Conservation (phyloP, 805 yeast species). For the Metschnikowia drakensbergensis region DNA sequence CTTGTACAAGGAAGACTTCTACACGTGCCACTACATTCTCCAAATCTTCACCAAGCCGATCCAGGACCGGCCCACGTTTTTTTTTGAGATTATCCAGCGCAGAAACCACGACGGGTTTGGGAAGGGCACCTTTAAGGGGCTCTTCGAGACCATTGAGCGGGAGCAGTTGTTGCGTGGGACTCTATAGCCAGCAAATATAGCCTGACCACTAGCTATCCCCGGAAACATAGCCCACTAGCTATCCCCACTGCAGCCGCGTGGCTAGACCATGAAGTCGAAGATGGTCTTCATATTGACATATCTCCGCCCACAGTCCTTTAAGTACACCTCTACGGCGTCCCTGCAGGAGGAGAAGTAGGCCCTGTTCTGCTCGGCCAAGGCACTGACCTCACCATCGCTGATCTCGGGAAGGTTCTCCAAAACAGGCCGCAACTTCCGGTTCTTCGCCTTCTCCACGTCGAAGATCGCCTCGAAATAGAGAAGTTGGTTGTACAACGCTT, state of each 20-base stretch:
- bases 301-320: slow-evolving; percentile 80
- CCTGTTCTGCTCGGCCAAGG: slow-evolving; percentile 77
- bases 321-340: slow-evolving; percentile 64
- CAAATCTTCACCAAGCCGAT: slow-evolving; percentile 79
- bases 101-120: slow-evolving; percentile 82
- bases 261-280: slow-evolving; percentile 53
- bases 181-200: slow-evolving; percentile 16
- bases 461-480: slow-evolving; percentile 74
- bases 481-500: slow-evolving; percentile 80
- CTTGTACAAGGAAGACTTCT: slow-evolving; percentile 11
- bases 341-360: slow-evolving; percentile 51
- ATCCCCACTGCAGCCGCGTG: too few relatives aligned
- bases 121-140: slow-evolving; percentile 80
- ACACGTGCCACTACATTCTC: slow-evolving; percentile 58
- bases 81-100: slow-evolving; percentile 78
- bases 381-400: slow-evolving; percentile 55
- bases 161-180: slow-evolving; percentile 75
- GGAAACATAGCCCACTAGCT: too few relatives aligned
- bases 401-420: slow-evolving; percentile 11
- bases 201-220: background rate
- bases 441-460: slow-evolving; percentile 75
- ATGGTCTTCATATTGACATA: slow-evolving; percentile 81
- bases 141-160: slow-evolving; percentile 76
- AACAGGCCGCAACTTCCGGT: slow-evolving; percentile 47
- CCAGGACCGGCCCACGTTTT: slow-evolving; percentile 75